Evolutionary conservation across 1,139 yeast genomes (phyloP).

Genomic region (Candida smagusa): DNA sequence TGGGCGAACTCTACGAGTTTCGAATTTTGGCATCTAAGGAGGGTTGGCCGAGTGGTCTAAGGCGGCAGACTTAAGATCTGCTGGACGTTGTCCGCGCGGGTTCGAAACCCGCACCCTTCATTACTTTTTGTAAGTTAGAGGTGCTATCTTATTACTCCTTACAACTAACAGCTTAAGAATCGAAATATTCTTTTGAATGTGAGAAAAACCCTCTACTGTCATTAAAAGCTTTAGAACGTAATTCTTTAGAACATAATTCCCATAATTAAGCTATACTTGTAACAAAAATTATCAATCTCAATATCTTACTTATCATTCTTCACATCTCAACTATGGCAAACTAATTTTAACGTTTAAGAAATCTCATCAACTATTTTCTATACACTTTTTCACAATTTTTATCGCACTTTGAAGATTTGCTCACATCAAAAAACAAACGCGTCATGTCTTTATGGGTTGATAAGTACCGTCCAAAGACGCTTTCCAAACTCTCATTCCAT

Average conservation of each 20-base stretch:
- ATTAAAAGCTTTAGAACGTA: no score
- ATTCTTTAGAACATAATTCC: no score
- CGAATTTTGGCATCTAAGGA: slow-evolving; percentile 18
- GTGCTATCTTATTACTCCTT: no score
- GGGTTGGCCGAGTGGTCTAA: slow-evolving; percentile 57
- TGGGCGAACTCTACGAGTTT: no score
- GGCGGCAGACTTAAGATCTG: slow-evolving; percentile 56
- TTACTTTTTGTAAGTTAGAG: slow-evolving; percentile 29
- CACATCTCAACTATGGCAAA: no score
- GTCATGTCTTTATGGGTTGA: slow-evolving; percentile 95
- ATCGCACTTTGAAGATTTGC: neutral
- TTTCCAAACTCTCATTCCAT: slow-evolving; percentile 68
- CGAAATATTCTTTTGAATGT: no score
- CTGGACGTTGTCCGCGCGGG: slow-evolving; percentile 73
- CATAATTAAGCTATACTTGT: no score
- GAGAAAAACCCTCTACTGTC: no score
- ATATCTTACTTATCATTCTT: no score
- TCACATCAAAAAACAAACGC: neutral
- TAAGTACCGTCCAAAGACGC: slow-evolving; percentile 75
- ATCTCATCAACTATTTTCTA: slow-evolving; percentile 1
- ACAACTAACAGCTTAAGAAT: no score
- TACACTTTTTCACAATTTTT: neutral
- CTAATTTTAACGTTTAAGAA: neutral
- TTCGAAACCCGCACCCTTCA: slow-evolving; percentile 86
- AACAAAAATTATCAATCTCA: no score